Evolutionary conservation across 2,329 filamentous ascomycete species (phyloP), one percentile per base, ranked within the genome.

Genomic region (Aspergillus aculeatinus): DNA sequence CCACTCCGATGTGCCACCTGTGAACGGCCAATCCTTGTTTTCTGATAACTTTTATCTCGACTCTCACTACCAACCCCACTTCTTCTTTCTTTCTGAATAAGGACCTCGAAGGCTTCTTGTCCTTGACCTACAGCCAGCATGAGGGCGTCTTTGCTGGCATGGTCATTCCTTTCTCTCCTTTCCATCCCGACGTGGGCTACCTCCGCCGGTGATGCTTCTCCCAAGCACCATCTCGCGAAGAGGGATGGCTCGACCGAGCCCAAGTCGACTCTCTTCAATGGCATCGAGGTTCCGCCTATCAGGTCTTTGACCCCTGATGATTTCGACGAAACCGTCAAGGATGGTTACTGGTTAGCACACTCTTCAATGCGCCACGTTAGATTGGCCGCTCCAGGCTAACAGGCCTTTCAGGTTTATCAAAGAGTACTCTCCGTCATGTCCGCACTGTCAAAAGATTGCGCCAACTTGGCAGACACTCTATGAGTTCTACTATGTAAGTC

Each of bases 381-480:
- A 27, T 31, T 44, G 4, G 48, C 44, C 31, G 19, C n/a, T 39
- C 35, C 23, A 19, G 56, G 54, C 64, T 72, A 59, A 74, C 57
- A 48, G 33, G 27, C 25, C 27, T 31, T 9, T 62, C 39, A 82
- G 80, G 80, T 79, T 83, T 64, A 73, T 84, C 29, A 83, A 84
- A 69, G 77, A 82, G 63, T 82, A 79, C 63, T 84, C 82, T 50
- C 82, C 82, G 42, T 72, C 74, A 35, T 84, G 82, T 76, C 83
- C 83, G 51, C 92, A 96, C 76, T 97, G 93, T 79, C 83, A 84
- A 73, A 81, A 84, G 53, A 90, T 92, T 70, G 92, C 91, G 55
- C 95, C 95, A 7, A 88, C 86, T 54, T 97, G 87, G 82, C 92
- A 98, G 77, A 97, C 93, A 5, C 77, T 94, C 14, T 96, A 98